phyloP scores from a whole-genome alignment of 169 alveolate genomes.

The Plasmodium billcollinsi region DNA sequence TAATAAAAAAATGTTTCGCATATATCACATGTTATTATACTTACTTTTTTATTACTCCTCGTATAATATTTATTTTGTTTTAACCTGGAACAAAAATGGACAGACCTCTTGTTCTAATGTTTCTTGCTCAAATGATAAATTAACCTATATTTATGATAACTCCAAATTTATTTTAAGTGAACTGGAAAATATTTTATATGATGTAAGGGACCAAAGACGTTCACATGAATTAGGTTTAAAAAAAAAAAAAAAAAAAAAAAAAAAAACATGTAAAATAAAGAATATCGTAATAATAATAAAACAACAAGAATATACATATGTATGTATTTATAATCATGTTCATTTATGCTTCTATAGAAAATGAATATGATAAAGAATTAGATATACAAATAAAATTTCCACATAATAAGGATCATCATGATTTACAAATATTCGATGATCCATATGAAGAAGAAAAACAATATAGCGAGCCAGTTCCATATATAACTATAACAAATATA shows the following conservation, averaged over 20 bases:
- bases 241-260: neutral
- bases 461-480: constrained; percentile 56
- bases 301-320: neutral
- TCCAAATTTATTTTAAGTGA: constrained; percentile 54
- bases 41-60: constrained; percentile 5
- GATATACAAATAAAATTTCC: constrained; percentile 64
- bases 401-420: constrained; percentile 14
- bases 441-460: constrained; percentile 41
- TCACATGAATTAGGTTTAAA: constrained; percentile 45
- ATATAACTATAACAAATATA: constrained; percentile 36
- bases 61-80: constrained; percentile 18
- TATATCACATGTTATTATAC: constrained; percentile 6
- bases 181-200: constrained; percentile 48
- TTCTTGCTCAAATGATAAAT: constrained; percentile 46
- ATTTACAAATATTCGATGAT: constrained; percentile 37
- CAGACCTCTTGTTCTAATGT: constrained; percentile 46
- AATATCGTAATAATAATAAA: neutral
- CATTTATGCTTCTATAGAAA: constrained; percentile 2
- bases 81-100: constrained; percentile 1
- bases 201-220: constrained; percentile 42
- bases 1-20: constrained; percentile 43
- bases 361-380: constrained; percentile 25
- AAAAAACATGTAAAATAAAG: neutral
- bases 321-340: neutral
- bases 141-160: constrained; percentile 52